These are phyloP conservation scores for Scytalidium lignicola DNA, from an alignment of 2,329 filamentous ascomycete species.

Conservation along the genomic window DNA sequence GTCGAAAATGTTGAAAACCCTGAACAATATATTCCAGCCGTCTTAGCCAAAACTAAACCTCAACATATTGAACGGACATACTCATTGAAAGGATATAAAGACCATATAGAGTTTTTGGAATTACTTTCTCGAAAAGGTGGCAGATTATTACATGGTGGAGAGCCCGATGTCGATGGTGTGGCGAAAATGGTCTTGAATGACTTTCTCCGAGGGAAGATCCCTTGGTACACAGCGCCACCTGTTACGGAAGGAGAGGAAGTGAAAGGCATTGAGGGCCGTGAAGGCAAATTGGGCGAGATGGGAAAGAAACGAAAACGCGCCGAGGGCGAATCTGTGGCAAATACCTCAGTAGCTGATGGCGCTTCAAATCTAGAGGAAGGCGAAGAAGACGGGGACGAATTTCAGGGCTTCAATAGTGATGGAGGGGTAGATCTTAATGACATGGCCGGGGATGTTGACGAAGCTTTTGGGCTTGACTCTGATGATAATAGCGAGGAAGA, in stretches of 20 bases:
- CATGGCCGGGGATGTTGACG: constrained; percentile 22
- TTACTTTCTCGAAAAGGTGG: constrained; percentile 82
- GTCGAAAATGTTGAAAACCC: constrained; percentile 96
- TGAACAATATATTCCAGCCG: constrained; percentile 86
- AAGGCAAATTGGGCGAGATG: constrained; percentile 82
- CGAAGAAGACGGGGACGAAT: constrained; percentile 31
- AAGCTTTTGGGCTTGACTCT: constrained; percentile 26
- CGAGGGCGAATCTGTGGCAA: constrained; percentile 41
- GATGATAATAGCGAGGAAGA: constrained; percentile 34
- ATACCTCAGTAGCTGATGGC: constrained; percentile 30
- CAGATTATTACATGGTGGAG: constrained; percentile 82
- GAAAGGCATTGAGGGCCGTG: constrained; percentile 59
- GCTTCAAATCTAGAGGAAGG: constrained; percentile 29
- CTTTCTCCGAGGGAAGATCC: constrained; percentile 90
- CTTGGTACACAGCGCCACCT: constrained; percentile 89
- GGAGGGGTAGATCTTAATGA: constrained; percentile 23
- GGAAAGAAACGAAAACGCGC: constrained; percentile 69
- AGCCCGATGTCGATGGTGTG: constrained; percentile 89
- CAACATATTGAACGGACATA: constrained; percentile 93
- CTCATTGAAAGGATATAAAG: constrained; percentile 72
- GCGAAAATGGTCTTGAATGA: constrained; percentile 97
- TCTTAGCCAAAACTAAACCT: constrained; percentile 74
- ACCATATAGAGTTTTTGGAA: constrained; percentile 79
- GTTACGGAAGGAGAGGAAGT: constrained; percentile 46
- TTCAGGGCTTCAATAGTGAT: constrained; percentile 45